A percentile compares a stretch with the other conserved stretches of the same genome.
phyloP scores from a whole-genome alignment of 192 early-diverging fungal species.

The Coemansia reversa region DNA sequence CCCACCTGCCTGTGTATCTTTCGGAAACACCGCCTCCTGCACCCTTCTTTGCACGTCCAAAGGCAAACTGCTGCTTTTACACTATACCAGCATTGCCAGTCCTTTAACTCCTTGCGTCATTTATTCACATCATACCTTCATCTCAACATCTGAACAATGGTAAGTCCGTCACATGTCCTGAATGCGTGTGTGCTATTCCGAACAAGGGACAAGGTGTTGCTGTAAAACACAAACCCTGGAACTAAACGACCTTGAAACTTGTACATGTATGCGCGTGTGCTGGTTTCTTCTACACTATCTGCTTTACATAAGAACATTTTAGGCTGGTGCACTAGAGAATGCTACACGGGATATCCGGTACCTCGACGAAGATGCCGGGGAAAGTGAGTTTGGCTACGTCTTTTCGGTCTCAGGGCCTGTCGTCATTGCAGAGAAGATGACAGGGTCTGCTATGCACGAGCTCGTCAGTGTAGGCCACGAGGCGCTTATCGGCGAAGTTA shows the following conservation, averaged over 20 bases:
- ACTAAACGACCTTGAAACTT: no score
- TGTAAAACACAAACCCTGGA: background rate
- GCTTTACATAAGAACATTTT: slow-evolving; percentile 1
- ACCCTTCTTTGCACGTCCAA: background rate
- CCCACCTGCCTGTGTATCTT: background rate
- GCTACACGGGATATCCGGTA: slow-evolving; percentile 77
- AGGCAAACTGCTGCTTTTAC: background rate
- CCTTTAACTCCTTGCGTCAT: background rate
- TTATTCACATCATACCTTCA: background rate
- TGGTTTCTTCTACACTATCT: background rate
- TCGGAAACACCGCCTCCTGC: background rate
- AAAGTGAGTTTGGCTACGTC: slow-evolving; percentile 86
- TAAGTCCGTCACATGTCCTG: background rate
- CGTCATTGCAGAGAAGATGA: slow-evolving; percentile 98
- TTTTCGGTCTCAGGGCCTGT: slow-evolving; percentile 99
- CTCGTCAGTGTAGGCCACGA: slow-evolving; percentile 98
- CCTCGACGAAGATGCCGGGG: slow-evolving; percentile 84
- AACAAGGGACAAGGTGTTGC: background rate
- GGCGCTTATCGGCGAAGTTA: slow-evolving; percentile 98
- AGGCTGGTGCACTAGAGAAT: slow-evolving; percentile 91
- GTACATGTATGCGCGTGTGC: background rate
- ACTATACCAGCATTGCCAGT: background rate
- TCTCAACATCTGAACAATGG: slow-evolving; percentile 8
- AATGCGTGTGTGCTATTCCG: background rate
- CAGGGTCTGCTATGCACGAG: slow-evolving; percentile 96